phyloP scores from a whole-genome alignment of 768 basidiomycete species.

The Rhodocollybia butyracea region DNA sequence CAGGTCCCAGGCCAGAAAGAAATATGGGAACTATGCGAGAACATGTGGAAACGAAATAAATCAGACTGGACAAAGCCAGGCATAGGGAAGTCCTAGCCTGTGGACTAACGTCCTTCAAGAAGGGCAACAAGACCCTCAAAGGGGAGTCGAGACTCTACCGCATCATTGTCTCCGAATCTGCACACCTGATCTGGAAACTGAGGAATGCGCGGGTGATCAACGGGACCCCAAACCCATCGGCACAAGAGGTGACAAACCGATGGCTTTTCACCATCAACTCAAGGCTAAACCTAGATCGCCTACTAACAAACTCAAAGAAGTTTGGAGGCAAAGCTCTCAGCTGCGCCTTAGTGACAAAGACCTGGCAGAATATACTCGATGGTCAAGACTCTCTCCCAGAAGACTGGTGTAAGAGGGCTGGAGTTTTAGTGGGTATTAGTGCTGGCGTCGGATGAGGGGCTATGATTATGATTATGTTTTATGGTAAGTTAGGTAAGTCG shows the following conservation, averaged over 20 bases:
- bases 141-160: constrained; percentile 15
- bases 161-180: constrained; percentile 25
- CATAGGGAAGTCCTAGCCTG: constrained; percentile 1
- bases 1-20: constrained; percentile 10
- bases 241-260: constrained; percentile 8
- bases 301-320: constrained; percentile 9
- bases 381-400: constrained; percentile 11
- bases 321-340: constrained; percentile 9
- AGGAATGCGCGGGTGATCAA: constrained; percentile 24
- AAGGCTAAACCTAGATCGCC: constrained; percentile 15
- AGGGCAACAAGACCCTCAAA: constrained; percentile 6
- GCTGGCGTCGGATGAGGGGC: too few relatives aligned
- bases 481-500: too few relatives aligned
- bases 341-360: constrained; percentile 13
- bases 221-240: constrained; percentile 3
- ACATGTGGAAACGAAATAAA: constrained; percentile 6
- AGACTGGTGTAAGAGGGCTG: constrained; percentile 17
- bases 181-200: constrained; percentile 26
- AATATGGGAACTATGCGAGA: constrained; percentile 11
- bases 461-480: too few relatives aligned
- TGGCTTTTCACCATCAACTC: constrained; percentile 16
- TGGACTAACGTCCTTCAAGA: constrained; percentile 2
- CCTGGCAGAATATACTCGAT: constrained; percentile 17
- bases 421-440: constrained; percentile 32
- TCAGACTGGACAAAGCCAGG: neutral